phyloP scores from a whole-genome alignment of 192 early-diverging fungal species.

The Coemansia sp. region DNA sequence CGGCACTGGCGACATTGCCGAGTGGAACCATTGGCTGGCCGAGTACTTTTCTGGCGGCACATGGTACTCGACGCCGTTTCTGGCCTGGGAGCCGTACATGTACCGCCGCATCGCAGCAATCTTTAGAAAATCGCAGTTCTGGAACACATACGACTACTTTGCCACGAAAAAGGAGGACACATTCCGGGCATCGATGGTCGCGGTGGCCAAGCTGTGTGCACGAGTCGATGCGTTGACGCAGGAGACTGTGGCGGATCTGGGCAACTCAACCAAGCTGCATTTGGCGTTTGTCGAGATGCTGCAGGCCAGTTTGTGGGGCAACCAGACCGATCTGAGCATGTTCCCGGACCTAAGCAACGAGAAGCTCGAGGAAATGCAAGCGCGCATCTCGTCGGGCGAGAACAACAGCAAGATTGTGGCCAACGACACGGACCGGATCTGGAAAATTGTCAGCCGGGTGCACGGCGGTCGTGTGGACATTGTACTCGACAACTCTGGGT shows the following conservation, averaged over 20 bases:
- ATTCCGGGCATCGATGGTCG: slow-evolving; percentile 65
- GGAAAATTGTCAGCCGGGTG: slow-evolving; percentile 58
- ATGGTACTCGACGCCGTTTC: slow-evolving; percentile 79
- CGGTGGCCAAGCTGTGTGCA: slow-evolving; percentile 66
- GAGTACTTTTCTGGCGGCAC: slow-evolving; percentile 58
- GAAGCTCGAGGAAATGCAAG: slow-evolving; percentile 71
- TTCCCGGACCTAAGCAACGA: slow-evolving; percentile 67
- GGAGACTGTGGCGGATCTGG: slow-evolving; percentile 16
- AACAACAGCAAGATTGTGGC: slow-evolving; percentile 63
- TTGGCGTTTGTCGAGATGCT: slow-evolving; percentile 68
- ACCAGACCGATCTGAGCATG: slow-evolving; percentile 82
- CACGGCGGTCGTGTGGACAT: slow-evolving; percentile 70
- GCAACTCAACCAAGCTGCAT: slow-evolving; percentile 23
- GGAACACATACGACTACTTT: slow-evolving; percentile 78
- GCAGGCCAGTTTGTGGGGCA: slow-evolving; percentile 86
- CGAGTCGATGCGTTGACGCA: slow-evolving; percentile 50
- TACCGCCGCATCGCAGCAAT: slow-evolving; percentile 69
- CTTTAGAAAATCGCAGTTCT: slow-evolving; percentile 57
- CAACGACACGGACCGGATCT: slow-evolving; percentile 69
- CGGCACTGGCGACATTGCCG: slow-evolving; percentile 54
- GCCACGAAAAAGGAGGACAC: slow-evolving; percentile 64
- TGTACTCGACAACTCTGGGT: slow-evolving; percentile 91
- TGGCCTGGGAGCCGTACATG: slow-evolving; percentile 84
- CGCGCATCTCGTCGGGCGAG: slow-evolving; percentile 46
- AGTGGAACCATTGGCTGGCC: slow-evolving; percentile 67